phyloP scores from a whole-genome alignment of 73 alveolate genomes.

The Uronychia setigera region DNA sequence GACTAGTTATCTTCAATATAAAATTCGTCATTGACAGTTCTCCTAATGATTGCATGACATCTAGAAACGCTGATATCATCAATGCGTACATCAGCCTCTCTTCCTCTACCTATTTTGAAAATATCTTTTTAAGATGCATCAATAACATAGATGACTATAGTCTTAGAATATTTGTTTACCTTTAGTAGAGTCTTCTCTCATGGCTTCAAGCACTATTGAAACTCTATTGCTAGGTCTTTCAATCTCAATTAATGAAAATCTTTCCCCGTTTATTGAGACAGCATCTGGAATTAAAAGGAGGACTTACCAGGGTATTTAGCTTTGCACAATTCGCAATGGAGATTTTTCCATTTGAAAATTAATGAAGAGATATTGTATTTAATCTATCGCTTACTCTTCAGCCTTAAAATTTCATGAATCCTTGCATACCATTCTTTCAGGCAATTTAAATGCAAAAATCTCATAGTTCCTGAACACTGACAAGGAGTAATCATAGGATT shows the following conservation, averaged over 20 bases:
- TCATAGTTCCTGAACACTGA: constrained; percentile 77
- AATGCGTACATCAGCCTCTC: constrained; percentile 70
- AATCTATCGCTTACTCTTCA: background rate
- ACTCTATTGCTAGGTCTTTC: background rate
- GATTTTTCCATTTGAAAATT: constrained; percentile 43
- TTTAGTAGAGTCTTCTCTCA: background rate
- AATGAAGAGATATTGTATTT: background rate
- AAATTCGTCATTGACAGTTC: constrained; percentile 19
- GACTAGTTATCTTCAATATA: constrained; percentile 61
- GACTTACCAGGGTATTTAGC: constrained; percentile 17
- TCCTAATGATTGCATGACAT: constrained; percentile 65
- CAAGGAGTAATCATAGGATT: constrained; percentile 77
- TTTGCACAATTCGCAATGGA: constrained; percentile 60
- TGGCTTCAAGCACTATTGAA: background rate
- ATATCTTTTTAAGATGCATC: background rate
- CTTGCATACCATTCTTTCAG: constrained; percentile 59
- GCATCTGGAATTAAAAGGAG: background rate
- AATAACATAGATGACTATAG: background rate
- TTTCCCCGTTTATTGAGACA: background rate
- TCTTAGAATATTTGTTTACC: background rate
- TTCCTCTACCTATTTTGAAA: constrained; percentile 75
- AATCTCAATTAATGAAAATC: background rate
- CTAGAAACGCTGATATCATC: constrained; percentile 81
- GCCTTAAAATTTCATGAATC: background rate
- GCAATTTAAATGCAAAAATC: constrained; percentile 62